phyloP scores from a whole-genome alignment of 2,329 filamentous ascomycete genomes.

The Apiospora phragmitis region DNA sequence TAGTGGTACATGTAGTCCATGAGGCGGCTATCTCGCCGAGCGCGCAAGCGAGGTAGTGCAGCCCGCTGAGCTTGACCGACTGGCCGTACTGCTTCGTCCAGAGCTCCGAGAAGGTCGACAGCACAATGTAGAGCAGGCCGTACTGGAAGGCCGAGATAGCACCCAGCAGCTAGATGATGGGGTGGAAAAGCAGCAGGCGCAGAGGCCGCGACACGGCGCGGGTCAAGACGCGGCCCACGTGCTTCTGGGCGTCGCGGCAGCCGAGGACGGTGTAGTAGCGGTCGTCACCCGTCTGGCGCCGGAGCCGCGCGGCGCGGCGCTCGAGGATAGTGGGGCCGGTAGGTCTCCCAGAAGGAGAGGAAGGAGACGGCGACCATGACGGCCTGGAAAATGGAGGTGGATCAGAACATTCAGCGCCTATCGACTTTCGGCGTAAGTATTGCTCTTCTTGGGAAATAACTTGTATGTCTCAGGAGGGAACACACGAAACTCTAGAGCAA shows the following conservation, averaged over 20 bases:
- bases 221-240: constrained; percentile 26
- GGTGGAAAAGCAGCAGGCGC: constrained; percentile 56
- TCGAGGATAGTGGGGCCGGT: constrained; percentile 35
- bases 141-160: constrained; percentile 60
- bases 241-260: constrained; percentile 30
- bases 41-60: constrained; percentile 65
- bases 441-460: no score
- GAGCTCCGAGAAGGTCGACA: constrained; percentile 61
- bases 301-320: constrained; percentile 32
- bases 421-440: no score
- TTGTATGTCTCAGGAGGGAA: no score
- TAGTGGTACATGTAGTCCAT: constrained; percentile 42
- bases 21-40: constrained; percentile 60
- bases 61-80: constrained; percentile 56
- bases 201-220: constrained; percentile 54
- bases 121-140: constrained; percentile 63
- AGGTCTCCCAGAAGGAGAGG: constrained; percentile 39
- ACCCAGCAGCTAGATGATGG: constrained; percentile 58
- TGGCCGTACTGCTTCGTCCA: constrained; percentile 58
- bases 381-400: constrained; percentile 42
- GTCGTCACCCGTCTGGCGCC: constrained; percentile 31
- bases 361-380: constrained; percentile 36
- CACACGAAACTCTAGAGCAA: no score
- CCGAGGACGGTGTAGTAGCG: constrained; percentile 39
- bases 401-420: constrained; percentile 50